These are phyloP conservation scores for Hyaloscypha variabilis DNA, from an alignment of 495 filamentous ascomycete genomes.

Conservation along the genomic window DNA sequence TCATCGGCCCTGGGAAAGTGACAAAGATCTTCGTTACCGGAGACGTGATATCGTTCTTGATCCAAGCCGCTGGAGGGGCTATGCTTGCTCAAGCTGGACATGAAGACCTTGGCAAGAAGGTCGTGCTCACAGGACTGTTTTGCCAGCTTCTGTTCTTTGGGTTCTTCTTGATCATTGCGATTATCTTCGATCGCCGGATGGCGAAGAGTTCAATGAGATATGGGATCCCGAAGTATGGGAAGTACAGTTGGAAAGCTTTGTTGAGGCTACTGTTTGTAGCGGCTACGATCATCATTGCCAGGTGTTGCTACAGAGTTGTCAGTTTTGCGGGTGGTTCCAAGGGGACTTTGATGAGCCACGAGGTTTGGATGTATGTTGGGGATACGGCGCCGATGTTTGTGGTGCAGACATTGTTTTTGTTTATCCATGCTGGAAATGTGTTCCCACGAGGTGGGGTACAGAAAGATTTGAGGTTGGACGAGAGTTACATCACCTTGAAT, in stretches of 20 bases:
- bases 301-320: constrained; percentile 35
- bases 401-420: constrained; percentile 50
- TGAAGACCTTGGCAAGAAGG: constrained; percentile 39
- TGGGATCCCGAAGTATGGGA: constrained; percentile 18
- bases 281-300: constrained; percentile 58
- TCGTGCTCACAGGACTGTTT: constrained; percentile 45
- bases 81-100: constrained; percentile 40
- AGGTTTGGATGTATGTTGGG: constrained; percentile 64
- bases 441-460: neutral
- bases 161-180: constrained; percentile 47
- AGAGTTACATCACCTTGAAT: neutral
- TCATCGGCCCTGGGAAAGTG: constrained; percentile 40
- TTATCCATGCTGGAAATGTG: constrained; percentile 25
- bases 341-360: constrained; percentile 51
- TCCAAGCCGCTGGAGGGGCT: constrained; percentile 41
- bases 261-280: constrained; percentile 53
- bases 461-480: constrained; percentile 2
- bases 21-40: constrained; percentile 49
- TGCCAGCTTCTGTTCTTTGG: constrained; percentile 53
- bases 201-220: constrained; percentile 15
- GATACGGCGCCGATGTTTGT: constrained; percentile 61
- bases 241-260: constrained; percentile 51
- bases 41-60: constrained; percentile 45
- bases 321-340: constrained; percentile 61
- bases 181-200: constrained; percentile 39